Percentiles rank a stretch among this genome's conserved stretches.
These are phyloP conservation scores for Capsicum pubescens DNA, from an alignment of 257 asterid species.

Conservation along the genomic window DNA sequence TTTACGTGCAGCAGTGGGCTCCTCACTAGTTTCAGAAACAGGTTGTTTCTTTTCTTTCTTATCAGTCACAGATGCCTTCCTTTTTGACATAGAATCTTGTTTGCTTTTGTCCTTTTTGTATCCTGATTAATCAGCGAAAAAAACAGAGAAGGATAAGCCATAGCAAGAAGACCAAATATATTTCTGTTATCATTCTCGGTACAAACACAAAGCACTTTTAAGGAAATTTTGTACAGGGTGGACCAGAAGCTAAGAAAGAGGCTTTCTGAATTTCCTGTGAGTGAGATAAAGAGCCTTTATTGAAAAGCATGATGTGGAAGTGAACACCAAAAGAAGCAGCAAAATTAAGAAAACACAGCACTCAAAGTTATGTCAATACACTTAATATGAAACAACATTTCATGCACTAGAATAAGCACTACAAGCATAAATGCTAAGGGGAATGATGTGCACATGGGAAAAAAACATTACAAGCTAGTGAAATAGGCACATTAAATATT, in stretches of 20 bases:
- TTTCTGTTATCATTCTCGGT: neutral
- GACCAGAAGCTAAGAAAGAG: conserved; percentile 1
- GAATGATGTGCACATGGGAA: neutral
- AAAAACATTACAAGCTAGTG: neutral
- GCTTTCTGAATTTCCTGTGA: neutral
- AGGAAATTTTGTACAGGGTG: neutral
- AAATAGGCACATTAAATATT: neutral
- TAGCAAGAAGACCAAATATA: conserved; percentile 6
- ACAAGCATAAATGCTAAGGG: neutral
- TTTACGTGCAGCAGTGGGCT: conserved; percentile 52
- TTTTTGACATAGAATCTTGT: conserved; percentile 42
- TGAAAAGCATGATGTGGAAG: neutral
- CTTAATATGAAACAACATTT: neutral
- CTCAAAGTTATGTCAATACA: neutral
- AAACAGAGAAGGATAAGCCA: neutral
- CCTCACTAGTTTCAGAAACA: conserved; percentile 39
- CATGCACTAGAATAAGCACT: neutral
- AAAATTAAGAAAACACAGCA: neutral
- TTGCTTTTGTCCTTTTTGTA: conserved; percentile 39
- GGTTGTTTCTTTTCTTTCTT: conserved; percentile 50
- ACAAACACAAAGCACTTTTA: neutral
- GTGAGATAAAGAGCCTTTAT: neutral
- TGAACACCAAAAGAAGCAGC: neutral
- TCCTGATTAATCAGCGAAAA: conserved; percentile 36
- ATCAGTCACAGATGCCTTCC: conserved; percentile 43